Percentiles rank a stretch among this genome's conserved stretches.
Conservation (phyloP, 805 yeast species). For the Candida wancherniae region DNA sequence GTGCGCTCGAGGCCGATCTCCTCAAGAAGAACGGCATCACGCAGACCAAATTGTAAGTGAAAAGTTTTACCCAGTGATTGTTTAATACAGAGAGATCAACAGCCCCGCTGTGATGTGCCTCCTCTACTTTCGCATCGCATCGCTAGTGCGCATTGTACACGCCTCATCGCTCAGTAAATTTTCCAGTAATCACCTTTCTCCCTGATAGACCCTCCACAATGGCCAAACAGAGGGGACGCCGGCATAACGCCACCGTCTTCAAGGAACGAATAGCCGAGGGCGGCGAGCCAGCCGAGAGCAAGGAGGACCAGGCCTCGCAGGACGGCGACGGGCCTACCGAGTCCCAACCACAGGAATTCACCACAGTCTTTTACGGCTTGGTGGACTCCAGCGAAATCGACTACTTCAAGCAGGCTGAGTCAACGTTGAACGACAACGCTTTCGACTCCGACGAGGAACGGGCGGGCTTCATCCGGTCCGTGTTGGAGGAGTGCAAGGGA, state of each 20-base stretch:
- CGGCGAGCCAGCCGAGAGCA: conserved; percentile 2
- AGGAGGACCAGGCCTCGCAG: conserved; percentile 6
- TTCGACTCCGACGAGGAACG: conserved; percentile 73
- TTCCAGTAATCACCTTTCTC: conserved; percentile 1
- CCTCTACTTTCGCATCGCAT: background rate
- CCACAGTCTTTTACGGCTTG: conserved; percentile 70
- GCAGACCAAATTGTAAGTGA: conserved; percentile 6
- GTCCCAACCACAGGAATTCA: conserved; percentile 16
- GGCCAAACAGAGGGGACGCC: conserved; percentile 40
- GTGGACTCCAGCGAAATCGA: conserved; percentile 81
- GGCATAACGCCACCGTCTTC: conserved; percentile 29
- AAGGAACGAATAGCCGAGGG: conserved; percentile 18
- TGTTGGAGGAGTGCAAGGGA: conserved; percentile 80
- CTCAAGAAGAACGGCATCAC: conserved; percentile 5
- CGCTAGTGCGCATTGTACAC: conserved; percentile 1
- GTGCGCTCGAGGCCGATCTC: too few relatives aligned
- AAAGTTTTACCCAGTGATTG: background rate
- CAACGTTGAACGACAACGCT: conserved; percentile 74
- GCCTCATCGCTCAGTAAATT: conserved; percentile 10
- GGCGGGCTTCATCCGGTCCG: conserved; percentile 64
- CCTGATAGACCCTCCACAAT: conserved; percentile 1
- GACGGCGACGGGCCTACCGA: conserved; percentile 4
- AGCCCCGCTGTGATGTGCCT: too few relatives aligned
- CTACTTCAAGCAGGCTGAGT: conserved; percentile 89
- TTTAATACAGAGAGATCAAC: background rate